Conservation (phyloP, 495 filamentous ascomycete genomes). For the Aspergillus biplanus region DNA sequence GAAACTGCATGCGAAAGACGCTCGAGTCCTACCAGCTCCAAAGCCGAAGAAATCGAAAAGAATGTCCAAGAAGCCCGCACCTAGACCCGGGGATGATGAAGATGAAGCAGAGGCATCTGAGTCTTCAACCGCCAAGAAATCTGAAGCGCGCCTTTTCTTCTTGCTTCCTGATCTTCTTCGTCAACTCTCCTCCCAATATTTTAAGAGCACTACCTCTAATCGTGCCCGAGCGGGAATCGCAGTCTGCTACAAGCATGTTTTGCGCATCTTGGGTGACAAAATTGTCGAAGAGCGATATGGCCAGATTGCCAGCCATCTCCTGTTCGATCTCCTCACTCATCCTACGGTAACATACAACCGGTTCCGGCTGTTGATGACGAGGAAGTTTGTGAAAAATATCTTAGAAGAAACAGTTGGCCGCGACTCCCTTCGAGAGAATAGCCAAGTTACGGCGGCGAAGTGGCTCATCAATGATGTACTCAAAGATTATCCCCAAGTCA, state of each 20-base stretch:
- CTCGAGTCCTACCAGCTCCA: conserved; percentile 55
- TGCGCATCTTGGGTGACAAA: conserved; percentile 73
- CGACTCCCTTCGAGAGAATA: conserved; percentile 83
- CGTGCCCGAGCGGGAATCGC: conserved; percentile 81
- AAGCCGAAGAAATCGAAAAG: conserved; percentile 77
- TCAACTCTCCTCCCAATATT: conserved; percentile 81
- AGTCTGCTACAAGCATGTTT: conserved; percentile 80
- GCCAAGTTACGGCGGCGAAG: conserved; percentile 79
- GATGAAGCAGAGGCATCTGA: conserved; percentile 73
- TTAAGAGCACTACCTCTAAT: conserved; percentile 78
- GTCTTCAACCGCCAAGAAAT: conserved; percentile 69
- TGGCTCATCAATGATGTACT: conserved; percentile 84
- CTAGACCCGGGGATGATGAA: conserved; percentile 71
- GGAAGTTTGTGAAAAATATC: conserved; percentile 82
- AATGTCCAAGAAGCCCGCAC: conserved; percentile 68
- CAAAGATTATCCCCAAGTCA: conserved; percentile 91
- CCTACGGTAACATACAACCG: conserved; percentile 79
- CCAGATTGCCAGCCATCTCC: conserved; percentile 78
- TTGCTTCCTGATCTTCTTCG: conserved; percentile 78
- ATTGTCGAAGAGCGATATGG: conserved; percentile 79
- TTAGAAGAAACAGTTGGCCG: conserved; percentile 83
- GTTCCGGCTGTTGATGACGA: conserved; percentile 82
- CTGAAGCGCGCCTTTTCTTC: conserved; percentile 67
- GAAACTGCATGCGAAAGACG: conserved; percentile 73
- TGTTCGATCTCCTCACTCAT: conserved; percentile 77